Evolutionary conservation across 1,284 basidiomycete species (phyloP).

Genomic region (Apiotrichum veenhuisii): DNA sequence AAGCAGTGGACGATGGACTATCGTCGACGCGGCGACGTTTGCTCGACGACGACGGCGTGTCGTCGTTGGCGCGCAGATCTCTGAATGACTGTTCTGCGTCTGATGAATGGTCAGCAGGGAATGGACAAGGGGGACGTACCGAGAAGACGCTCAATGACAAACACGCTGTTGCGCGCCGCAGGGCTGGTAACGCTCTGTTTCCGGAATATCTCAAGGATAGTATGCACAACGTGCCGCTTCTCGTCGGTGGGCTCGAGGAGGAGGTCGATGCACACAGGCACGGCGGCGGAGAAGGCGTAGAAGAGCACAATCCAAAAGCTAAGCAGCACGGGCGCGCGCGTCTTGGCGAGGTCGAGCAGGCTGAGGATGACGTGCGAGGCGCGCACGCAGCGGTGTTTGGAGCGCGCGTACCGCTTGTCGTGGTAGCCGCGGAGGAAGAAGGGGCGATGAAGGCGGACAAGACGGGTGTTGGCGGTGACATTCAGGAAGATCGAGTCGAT

Average conservation of each 20-base stretch:
- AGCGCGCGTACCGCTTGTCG: conserved; percentile 11
- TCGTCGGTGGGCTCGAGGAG: conserved; percentile 16
- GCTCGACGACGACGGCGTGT: no score
- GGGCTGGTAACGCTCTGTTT: conserved; percentile 5
- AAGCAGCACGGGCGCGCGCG: conserved; percentile 10
- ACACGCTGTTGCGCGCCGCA: conserved; percentile 18
- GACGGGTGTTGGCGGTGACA: conserved; percentile 14
- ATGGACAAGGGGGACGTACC: not conserved
- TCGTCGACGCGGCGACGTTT: conserved; percentile 1
- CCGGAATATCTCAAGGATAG: conserved; percentile 16
- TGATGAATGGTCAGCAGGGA: not conserved
- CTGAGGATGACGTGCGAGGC: conserved; percentile 8
- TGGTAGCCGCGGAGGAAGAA: conserved; percentile 21
- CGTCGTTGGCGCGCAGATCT: not conserved
- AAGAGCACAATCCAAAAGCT: conserved; percentile 20
- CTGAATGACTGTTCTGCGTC: conserved; percentile 10
- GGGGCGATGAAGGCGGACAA: conserved; percentile 17
- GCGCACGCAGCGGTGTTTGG: conserved; percentile 16
- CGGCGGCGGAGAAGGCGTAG: conserved; percentile 20
- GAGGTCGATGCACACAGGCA: conserved; percentile 18
- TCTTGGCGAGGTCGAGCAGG: conserved; percentile 14
- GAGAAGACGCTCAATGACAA: conserved; percentile 18
- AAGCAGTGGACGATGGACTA: not conserved
- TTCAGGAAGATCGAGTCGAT: conserved; percentile 20
- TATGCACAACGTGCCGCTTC: conserved; percentile 9